Conservation (phyloP, 768 basidiomycete species). For the Rubroboletus satanas region DNA sequence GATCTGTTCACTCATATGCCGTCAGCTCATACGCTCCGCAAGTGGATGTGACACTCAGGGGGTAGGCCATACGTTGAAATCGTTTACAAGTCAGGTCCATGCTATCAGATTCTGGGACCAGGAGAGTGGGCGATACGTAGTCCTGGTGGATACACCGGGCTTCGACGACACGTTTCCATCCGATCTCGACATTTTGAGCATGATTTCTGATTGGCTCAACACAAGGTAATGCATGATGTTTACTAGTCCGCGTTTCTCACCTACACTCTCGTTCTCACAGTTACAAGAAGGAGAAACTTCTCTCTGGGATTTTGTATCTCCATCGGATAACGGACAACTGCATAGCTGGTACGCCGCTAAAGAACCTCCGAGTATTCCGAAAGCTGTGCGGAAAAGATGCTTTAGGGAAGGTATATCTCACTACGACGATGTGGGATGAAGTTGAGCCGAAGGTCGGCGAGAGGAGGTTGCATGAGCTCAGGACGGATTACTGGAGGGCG, state of each 20-base stretch:
- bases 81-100: slow-evolving; percentile 7
- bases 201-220: slow-evolving; percentile 16
- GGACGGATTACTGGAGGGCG: neutral
- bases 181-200: slow-evolving; percentile 10
- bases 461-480: slow-evolving; percentile 13
- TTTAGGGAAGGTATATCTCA: slow-evolving; percentile 32
- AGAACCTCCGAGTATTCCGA: slow-evolving; percentile 33
- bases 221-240: slow-evolving; percentile 1
- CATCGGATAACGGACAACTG: slow-evolving; percentile 40
- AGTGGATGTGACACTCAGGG: neutral
- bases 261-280: neutral
- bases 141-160: slow-evolving; percentile 25
- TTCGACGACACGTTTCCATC: slow-evolving; percentile 19
- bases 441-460: slow-evolving; percentile 19
- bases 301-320: slow-evolving; percentile 37
- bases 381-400: slow-evolving; percentile 27
- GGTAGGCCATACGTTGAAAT: slow-evolving; percentile 7
- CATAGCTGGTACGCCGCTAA: slow-evolving; percentile 32
- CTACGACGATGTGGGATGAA: slow-evolving; percentile 40
- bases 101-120: slow-evolving; percentile 6
- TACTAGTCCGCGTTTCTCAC: neutral
- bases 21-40: slow-evolving; percentile 10
- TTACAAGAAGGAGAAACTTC: slow-evolving; percentile 11
- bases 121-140: neutral
- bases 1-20: neutral